These are phyloP conservation scores for Cercospora zeae-maydis DNA, from an alignment of 2,329 filamentous ascomycete species.

Conservation along the genomic window DNA sequence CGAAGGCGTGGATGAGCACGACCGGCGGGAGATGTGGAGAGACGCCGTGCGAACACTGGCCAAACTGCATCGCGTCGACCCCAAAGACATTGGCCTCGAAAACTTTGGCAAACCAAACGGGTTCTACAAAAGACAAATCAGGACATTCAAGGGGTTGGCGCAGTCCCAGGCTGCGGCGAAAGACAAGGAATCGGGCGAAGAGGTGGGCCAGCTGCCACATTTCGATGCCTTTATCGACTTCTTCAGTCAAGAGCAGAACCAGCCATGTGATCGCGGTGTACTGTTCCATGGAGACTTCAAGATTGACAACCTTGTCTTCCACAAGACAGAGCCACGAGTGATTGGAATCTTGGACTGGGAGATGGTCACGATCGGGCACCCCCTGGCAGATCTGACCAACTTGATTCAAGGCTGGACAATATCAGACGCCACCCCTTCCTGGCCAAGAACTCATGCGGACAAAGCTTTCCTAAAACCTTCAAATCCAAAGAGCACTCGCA, in stretches of 20 bases:
- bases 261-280: slow-evolving; percentile 72
- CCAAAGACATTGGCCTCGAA: slow-evolving; percentile 63
- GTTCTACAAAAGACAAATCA: slow-evolving; percentile 83
- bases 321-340: slow-evolving; percentile 79
- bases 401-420: slow-evolving; percentile 45
- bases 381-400: slow-evolving; percentile 85
- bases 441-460: slow-evolving; percentile 29
- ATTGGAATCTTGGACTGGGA: slow-evolving; percentile 98
- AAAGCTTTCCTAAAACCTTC: slow-evolving; percentile 26
- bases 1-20: slow-evolving; percentile 63
- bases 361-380: slow-evolving; percentile 97
- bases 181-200: slow-evolving; percentile 71
- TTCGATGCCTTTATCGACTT: slow-evolving; percentile 76
- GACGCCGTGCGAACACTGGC: slow-evolving; percentile 80
- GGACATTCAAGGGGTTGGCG: slow-evolving; percentile 76
- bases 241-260: slow-evolving; percentile 65
- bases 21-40: slow-evolving; percentile 78
- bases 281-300: slow-evolving; percentile 97
- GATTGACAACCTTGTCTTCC: slow-evolving; percentile 65
- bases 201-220: slow-evolving; percentile 79
- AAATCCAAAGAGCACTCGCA: slow-evolving; percentile 15
- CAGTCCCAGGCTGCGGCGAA: slow-evolving; percentile 68
- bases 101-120: slow-evolving; percentile 68
- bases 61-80: slow-evolving; percentile 73
- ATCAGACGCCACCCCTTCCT: slow-evolving; percentile 26